Evolutionary conservation across 23 red algal species (phyloP).

Genomic region (Chondrus crispus): DNA sequence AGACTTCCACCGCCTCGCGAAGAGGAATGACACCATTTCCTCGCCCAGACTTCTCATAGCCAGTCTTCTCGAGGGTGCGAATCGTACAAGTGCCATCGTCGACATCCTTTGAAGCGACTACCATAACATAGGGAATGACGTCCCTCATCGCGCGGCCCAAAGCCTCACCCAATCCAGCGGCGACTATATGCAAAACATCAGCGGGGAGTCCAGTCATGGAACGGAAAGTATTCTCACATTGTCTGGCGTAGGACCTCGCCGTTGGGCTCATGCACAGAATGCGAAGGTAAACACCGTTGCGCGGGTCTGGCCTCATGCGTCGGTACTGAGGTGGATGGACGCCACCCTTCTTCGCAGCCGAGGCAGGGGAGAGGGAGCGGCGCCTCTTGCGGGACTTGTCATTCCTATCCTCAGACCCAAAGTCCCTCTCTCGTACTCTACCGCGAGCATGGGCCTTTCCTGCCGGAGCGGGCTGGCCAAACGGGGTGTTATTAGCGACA

Average conservation of each 20-base stretch:
- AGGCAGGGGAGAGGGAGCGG: conserved; percentile 57
- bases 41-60: conserved; percentile 80
- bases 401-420: neutral
- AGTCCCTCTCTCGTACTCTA: conserved; percentile 29
- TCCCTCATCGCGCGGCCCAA: conserved; percentile 70
- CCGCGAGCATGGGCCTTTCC: neutral
- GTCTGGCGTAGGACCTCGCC: conserved; percentile 64
- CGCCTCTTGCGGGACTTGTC: conserved; percentile 43
- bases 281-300: conserved; percentile 73
- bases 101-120: conserved; percentile 80
- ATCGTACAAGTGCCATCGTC: conserved; percentile 78
- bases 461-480: conserved; percentile 27
- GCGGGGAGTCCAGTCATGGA: conserved; percentile 49
- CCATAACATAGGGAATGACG: conserved; percentile 87
- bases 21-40: conserved; percentile 83
- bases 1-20: conserved; percentile 76
- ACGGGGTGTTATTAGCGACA: conserved; percentile 51
- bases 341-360: conserved; percentile 37
- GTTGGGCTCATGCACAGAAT: conserved; percentile 82
- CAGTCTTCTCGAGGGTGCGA: conserved; percentile 83
- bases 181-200: conserved; percentile 80
- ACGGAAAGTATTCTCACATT: conserved; percentile 66
- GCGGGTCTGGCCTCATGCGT: conserved; percentile 54
- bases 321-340: conserved; percentile 60
- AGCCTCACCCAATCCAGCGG: conserved; percentile 60